Percentiles rank a stretch among this genome's conserved stretches.
phyloP scores from a whole-genome alignment of 1,139 yeast species.

The Arxiozyma slooffiae region DNA sequence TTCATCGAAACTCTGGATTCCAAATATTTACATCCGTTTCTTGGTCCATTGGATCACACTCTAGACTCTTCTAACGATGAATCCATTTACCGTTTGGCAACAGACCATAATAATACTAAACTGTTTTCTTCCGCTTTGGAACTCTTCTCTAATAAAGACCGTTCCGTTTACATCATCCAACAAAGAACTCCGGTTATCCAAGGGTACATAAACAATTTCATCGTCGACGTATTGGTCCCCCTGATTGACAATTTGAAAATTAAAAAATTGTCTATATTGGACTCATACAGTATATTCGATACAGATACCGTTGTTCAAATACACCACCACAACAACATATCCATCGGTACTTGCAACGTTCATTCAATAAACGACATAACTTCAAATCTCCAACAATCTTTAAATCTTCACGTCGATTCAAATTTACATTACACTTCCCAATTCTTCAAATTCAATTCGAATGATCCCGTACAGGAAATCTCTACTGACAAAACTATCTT shows the following conservation, averaged over 20 bases:
- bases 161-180: constrained; percentile 52
- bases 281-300: constrained; percentile 61
- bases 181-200: constrained; percentile 80
- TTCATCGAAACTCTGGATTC: constrained; percentile 51
- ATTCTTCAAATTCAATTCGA: constrained; percentile 19
- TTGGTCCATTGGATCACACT: constrained; percentile 60
- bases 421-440: constrained; percentile 16
- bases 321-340: constrained; percentile 6
- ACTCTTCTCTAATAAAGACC: constrained; percentile 37
- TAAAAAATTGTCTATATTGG: constrained; percentile 46
- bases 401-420: constrained; percentile 16
- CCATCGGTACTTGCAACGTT: constrained; percentile 21
- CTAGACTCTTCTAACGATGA: constrained; percentile 9
- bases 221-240: constrained; percentile 45
- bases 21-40: constrained; percentile 64
- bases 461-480: constrained; percentile 24
- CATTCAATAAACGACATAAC: constrained; percentile 19
- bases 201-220: constrained; percentile 44
- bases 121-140: constrained; percentile 51
- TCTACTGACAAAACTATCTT: constrained; percentile 24
- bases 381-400: constrained; percentile 14
- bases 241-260: constrained; percentile 38
- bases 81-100: no score
- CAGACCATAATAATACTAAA: constrained; percentile 4
- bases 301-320: constrained; percentile 12